Evolutionary conservation across 441 rosid species (phyloP).

Genomic region (Capsella rubella): DNA sequence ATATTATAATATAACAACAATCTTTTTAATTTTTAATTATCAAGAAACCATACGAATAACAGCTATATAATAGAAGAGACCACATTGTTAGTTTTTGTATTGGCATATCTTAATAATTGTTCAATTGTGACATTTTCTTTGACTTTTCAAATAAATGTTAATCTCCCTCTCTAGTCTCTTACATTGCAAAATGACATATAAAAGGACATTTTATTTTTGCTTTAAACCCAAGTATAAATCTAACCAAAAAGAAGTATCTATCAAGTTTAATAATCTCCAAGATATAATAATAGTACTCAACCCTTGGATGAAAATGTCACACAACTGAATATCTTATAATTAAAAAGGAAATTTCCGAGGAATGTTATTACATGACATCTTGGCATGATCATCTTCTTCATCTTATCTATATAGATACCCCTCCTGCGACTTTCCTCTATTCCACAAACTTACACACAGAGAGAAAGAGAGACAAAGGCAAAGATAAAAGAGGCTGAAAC

Average conservation of each 20-base stretch:
- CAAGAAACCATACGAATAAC: neutral
- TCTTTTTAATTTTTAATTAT: neutral
- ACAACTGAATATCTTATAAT: neutral
- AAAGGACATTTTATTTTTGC: neutral
- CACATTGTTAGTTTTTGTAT: neutral
- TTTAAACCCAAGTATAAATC: neutral
- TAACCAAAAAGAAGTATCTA: neutral
- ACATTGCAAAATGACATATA: neutral
- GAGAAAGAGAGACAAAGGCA: neutral
- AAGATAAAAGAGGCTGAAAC: neutral
- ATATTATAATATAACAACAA: neutral
- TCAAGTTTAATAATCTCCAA: neutral
- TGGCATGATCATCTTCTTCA: constrained; percentile 35
- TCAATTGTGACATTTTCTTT: neutral
- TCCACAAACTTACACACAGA: constrained; percentile 25
- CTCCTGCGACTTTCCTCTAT: constrained; percentile 16
- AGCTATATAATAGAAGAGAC: neutral
- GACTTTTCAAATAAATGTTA: neutral
- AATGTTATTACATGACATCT: constrained; percentile 26
- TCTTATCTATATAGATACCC: constrained; percentile 18
- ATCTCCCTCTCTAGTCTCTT: too few relatives aligned
- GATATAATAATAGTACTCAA: neutral
- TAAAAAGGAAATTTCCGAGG: constrained; percentile 30
- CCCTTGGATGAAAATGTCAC: constrained; percentile 27
- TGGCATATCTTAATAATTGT: neutral